Evolutionary conservation across 176 grass and related monocot genomes (phyloP).

Genomic region (Oryza meyeriana): DNA sequence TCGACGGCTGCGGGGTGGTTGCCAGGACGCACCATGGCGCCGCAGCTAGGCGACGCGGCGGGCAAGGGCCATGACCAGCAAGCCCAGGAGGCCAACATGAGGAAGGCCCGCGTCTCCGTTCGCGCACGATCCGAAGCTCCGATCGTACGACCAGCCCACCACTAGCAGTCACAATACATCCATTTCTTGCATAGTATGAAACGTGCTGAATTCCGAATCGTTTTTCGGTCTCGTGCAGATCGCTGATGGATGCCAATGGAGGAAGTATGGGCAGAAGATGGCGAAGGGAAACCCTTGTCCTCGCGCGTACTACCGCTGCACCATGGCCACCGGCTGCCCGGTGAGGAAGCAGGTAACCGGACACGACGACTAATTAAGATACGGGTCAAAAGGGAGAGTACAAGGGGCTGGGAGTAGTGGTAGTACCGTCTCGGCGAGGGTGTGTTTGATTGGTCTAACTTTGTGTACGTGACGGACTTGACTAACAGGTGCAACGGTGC

Average conservation of each 20-base stretch:
- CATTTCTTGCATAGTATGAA: background rate
- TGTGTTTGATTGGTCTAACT: constrained; percentile 31
- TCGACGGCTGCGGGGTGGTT: constrained; percentile 25
- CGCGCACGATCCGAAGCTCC: constrained; percentile 93
- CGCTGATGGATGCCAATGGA: constrained; percentile 95
- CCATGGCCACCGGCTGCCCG: constrained; percentile 89
- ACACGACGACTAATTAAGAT: background rate
- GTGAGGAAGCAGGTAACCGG: constrained; percentile 86
- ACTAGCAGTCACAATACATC: background rate
- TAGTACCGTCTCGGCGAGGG: background rate
- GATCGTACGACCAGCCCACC: constrained; percentile 45
- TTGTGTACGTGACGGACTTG: constrained; percentile 1
- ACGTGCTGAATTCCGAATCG: background rate
- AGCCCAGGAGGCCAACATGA: constrained; percentile 67
- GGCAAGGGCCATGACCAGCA: constrained; percentile 39
- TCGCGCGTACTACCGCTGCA: constrained; percentile 97
- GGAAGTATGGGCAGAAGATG: constrained; percentile 99
- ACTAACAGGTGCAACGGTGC: constrained; percentile 79
- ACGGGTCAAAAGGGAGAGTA: background rate
- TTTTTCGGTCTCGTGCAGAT: constrained; percentile 48
- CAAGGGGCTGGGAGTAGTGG: background rate
- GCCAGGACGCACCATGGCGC: constrained; percentile 8
- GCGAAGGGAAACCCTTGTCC: constrained; percentile 96
- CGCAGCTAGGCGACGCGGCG: constrained; percentile 21
- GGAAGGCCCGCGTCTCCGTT: constrained; percentile 90